These are phyloP conservation scores for Zygoascus hellenicus DNA, from an alignment of 1,139 yeast species.

Conservation along the genomic window DNA sequence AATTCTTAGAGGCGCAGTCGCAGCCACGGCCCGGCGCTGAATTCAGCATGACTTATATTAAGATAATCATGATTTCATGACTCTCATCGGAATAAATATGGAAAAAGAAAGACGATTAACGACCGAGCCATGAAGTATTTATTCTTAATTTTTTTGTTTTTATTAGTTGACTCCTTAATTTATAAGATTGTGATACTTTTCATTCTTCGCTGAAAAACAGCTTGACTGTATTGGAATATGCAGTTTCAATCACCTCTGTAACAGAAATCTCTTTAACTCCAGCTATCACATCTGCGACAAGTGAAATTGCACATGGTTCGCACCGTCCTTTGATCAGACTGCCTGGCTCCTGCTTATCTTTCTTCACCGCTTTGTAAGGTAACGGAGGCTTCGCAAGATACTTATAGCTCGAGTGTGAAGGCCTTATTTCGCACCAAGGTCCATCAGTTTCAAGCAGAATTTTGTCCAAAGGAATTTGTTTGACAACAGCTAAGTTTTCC, in stretches of 20 bases:
- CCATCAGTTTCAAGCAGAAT: slow-evolving; percentile 91
- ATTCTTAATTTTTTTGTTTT: slow-evolving; percentile 8
- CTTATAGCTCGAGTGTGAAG: slow-evolving; percentile 69
- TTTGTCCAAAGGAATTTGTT: slow-evolving; percentile 57
- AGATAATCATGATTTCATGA: background rate
- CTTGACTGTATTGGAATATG: slow-evolving; percentile 58
- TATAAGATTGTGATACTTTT: background rate
- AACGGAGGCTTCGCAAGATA: slow-evolving; percentile 36
- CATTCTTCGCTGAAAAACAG: slow-evolving; percentile 42
- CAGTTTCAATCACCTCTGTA: slow-evolving; percentile 50
- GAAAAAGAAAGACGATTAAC: slow-evolving; percentile 6
- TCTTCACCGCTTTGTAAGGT: slow-evolving; percentile 60
- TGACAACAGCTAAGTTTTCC: slow-evolving; percentile 65
- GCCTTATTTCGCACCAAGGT: slow-evolving; percentile 96
- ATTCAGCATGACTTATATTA: slow-evolving; percentile 3
- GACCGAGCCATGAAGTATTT: slow-evolving; percentile 9
- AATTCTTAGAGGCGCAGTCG: background rate
- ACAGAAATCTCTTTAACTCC: slow-evolving; percentile 48
- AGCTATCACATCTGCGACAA: slow-evolving; percentile 74
- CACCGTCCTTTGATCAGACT: slow-evolving; percentile 75
- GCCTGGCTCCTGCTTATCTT: slow-evolving; percentile 47
- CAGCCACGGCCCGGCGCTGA: background rate
- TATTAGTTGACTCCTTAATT: background rate
- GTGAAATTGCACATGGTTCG: slow-evolving; percentile 82
- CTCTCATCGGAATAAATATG: slow-evolving; percentile 1